Evolutionary conservation across 805 yeast genomes (phyloP), one percentile per base, ranked within the genome.

Genomic region (Sungouiella thailandica): DNA sequence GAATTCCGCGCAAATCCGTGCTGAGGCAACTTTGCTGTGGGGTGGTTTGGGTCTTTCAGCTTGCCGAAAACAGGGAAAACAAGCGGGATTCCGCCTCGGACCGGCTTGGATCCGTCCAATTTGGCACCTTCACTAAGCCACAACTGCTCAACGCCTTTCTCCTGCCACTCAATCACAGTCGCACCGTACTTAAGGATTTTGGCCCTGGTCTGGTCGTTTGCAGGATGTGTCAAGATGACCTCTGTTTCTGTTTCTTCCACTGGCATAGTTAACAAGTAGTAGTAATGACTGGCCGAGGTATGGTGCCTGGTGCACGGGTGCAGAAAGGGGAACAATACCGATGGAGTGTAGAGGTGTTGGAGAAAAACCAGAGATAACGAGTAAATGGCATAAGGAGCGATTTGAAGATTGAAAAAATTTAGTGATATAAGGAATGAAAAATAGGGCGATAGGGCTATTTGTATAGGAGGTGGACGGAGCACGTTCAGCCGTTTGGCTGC

Each of bases 41-140:
- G 83, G 37, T 63, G 69, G 7, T 35, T 17, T 36, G 65, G 70
- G 6, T 73, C 68, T 20, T 70, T 67, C 10, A 70, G 65, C 44
- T 79, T 88, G 39, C 98, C 97, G 51, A 84, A 84, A 2, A 82
- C 85, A 2, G 98, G 98, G 72, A 93, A 93, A 7, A 90, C 97
- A 16, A 93, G 66, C 9, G 98, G 98, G 34, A 93, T 85, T 32
- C 98, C 98, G 44, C 98, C 98, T 57, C 98, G 76, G 13, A 93
- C 97, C 2, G 98, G 94, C 53, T 83, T 84, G 28, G 90, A 64
- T 8, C 97, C 97, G 53, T 93, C 97, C 40, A 90, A 63, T 49
- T 79, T 78, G 29, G 97, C 95, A 24, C 75, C 90, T 8, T 66
- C 57, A 6, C 82, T 74, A 19, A 82, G 64, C 95, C 96, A 93